Evolutionary conservation across 1,284 basidiomycete species (phyloP).

Genomic region (Rhodotorula sp.): DNA sequence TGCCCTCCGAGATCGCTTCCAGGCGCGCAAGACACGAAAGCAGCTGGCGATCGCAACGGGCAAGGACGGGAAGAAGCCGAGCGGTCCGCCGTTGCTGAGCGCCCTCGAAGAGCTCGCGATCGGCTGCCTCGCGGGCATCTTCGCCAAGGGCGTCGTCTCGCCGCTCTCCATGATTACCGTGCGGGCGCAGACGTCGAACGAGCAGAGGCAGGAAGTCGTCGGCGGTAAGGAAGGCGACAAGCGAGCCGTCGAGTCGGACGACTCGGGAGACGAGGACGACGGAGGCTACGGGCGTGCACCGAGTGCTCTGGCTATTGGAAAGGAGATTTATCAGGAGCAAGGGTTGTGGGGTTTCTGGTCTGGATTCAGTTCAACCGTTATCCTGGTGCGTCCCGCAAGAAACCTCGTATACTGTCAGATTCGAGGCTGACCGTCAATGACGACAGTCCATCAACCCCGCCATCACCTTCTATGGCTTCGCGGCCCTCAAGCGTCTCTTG

Average conservation of each 20-base stretch:
- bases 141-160: conserved; percentile 52
- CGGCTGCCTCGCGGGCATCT: conserved; percentile 53
- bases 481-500: conserved; percentile 47
- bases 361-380: conserved; percentile 48
- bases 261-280: conserved; percentile 47
- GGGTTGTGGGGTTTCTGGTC: conserved; percentile 50
- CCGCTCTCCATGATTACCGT: conserved; percentile 55
- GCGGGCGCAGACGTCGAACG: conserved; percentile 50
- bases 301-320: conserved; percentile 44
- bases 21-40: conserved; percentile 6
- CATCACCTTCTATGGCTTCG: conserved; percentile 52
- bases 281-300: conserved; percentile 46
- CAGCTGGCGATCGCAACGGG: background rate
- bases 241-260: conserved; percentile 35
- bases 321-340: conserved; percentile 49
- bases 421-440: conserved; percentile 27
- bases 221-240: conserved; percentile 23
- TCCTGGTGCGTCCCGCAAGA: conserved; percentile 42
- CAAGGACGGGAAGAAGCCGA: background rate
- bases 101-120: conserved; percentile 52
- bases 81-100: conserved; percentile 39
- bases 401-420: background rate
- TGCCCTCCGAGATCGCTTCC: conserved; percentile 43
- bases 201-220: conserved; percentile 24
- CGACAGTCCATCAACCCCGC: conserved; percentile 48